A percentile compares a stretch with the other conserved stretches of the same genome.
Conservation (phyloP, 352 stramenopile genomes). For the Phytophthora megakarya region DNA sequence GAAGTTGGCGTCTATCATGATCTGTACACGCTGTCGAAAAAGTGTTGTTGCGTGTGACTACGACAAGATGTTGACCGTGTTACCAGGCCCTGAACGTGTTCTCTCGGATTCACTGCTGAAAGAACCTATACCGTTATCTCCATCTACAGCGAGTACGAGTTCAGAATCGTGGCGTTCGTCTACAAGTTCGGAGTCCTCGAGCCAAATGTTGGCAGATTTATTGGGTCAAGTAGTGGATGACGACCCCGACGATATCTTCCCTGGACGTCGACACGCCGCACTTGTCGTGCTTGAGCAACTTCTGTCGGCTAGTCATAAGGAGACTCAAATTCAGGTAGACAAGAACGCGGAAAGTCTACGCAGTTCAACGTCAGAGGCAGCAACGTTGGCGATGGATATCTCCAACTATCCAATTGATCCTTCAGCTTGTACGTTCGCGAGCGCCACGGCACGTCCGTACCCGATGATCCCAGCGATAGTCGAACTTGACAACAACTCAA, state of each 20-base stretch:
- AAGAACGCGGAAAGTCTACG: constrained; percentile 15
- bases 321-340: constrained; percentile 16
- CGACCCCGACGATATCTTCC: neutral
- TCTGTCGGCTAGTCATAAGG: constrained; percentile 15
- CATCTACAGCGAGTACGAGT: neutral
- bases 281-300: constrained; percentile 33
- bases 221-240: constrained; percentile 23
- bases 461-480: constrained; percentile 20
- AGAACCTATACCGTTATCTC: neutral
- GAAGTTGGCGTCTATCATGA: constrained; percentile 25
- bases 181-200: constrained; percentile 6
- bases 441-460: constrained; percentile 21
- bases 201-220: constrained; percentile 23
- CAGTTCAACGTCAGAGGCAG: too few relatives aligned
- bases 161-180: constrained; percentile 4
- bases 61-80: constrained; percentile 27
- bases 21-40: constrained; percentile 32
- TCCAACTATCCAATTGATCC: constrained; percentile 17
- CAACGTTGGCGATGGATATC: constrained; percentile 25
- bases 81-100: constrained; percentile 14
- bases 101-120: neutral
- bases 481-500: neutral
- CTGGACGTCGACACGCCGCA: constrained; percentile 19
- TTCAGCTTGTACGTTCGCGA: constrained; percentile 27
- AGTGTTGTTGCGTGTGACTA: constrained; percentile 35